These are phyloP conservation scores for Aspergillus phoenicis DNA, from an alignment of 2,329 filamentous ascomycete species.

Conservation along the genomic window DNA sequence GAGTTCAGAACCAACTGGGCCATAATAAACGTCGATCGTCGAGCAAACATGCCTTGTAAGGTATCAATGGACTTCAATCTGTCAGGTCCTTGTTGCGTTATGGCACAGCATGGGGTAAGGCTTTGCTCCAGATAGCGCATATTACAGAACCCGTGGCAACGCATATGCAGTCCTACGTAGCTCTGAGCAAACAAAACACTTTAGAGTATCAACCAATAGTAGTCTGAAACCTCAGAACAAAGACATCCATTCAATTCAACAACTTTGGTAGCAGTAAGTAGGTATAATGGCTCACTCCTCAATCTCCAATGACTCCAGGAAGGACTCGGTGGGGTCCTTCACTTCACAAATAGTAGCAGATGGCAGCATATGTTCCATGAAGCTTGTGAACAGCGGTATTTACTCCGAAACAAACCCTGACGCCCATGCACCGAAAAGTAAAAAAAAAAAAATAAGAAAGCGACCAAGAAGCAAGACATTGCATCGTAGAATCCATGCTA, in stretches of 20 bases:
- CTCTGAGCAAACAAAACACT: no score
- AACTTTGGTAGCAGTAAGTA: neutral
- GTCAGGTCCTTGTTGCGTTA: neutral
- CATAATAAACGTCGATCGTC: neutral
- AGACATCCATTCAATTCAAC: neutral
- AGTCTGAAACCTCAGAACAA: neutral
- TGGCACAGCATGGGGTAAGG: no score
- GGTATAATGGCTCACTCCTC: neutral
- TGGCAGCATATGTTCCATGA: neutral
- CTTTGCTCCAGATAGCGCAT: no score
- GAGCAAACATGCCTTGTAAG: neutral
- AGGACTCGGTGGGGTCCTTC: neutral
- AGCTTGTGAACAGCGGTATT: neutral
- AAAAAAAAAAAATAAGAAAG: neutral
- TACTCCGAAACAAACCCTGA: neutral
- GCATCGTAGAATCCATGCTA: neutral
- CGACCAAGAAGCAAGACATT: constrained; percentile 1
- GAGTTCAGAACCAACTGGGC: neutral
- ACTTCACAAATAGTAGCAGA: neutral
- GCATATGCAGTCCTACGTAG: no score
- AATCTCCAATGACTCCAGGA: constrained; percentile 8
- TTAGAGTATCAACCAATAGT: neutral
- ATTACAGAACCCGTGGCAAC: no score
- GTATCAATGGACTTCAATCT: neutral
- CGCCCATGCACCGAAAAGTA: neutral